phyloP scores from a whole-genome alignment of 441 rosid species.

The Pelargonium cotyledonis region DNA sequence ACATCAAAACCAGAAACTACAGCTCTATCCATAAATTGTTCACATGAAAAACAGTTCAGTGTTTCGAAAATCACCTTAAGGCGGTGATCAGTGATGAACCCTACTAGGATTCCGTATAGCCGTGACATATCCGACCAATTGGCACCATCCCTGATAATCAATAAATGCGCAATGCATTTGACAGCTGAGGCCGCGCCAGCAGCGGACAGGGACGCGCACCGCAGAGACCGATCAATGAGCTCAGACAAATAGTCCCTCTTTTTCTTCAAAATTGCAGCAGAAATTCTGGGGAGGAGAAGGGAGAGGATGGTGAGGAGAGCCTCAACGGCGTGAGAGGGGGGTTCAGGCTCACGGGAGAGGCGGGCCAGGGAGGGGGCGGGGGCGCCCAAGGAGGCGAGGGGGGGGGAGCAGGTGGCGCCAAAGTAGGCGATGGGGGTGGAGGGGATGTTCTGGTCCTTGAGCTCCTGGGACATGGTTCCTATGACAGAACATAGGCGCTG shows the following conservation, averaged over 20 bases:
- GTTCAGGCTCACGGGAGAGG: constrained; percentile 32
- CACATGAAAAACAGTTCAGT: no score
- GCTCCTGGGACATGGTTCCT: constrained; percentile 66
- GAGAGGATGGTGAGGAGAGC: constrained; percentile 55
- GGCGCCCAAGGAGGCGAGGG: constrained; percentile 64
- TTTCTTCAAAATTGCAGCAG: constrained; percentile 40
- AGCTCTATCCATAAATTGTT: no score
- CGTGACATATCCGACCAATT: constrained; percentile 46
- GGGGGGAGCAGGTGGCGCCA: constrained; percentile 49
- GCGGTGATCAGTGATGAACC: constrained; percentile 47
- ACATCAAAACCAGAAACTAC: no score
- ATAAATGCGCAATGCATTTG: constrained; percentile 53
- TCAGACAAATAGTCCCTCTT: constrained; percentile 46
- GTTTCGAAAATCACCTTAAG: constrained; percentile 37
- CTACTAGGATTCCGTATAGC: constrained; percentile 37
- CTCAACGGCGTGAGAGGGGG: constrained; percentile 40
- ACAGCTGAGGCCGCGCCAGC: constrained; percentile 47
- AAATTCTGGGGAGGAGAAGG: constrained; percentile 44
- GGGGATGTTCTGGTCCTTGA: constrained; percentile 56
- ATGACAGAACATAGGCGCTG: constrained; percentile 57
- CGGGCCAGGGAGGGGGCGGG: constrained; percentile 55
- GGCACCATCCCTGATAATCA: constrained; percentile 35
- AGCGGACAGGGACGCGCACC: constrained; percentile 34
- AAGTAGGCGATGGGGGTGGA: constrained; percentile 62
- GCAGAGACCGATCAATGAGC: constrained; percentile 36